Base-by-base conservation (phyloP, 2,329 filamentous ascomycete species). In the Trichophyton verrucosum region DNA sequence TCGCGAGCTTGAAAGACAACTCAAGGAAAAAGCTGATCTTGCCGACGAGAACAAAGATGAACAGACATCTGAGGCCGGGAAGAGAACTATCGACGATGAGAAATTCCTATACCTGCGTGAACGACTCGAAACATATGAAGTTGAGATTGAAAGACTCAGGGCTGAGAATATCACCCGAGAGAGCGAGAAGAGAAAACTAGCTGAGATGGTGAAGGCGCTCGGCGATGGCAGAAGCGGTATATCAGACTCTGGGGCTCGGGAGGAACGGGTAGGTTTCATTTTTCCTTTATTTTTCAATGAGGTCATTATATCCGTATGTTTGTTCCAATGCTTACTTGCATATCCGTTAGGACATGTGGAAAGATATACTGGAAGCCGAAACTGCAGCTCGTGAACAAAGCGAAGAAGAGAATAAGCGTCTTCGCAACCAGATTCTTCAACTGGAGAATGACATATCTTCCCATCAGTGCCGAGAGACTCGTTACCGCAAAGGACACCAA, bases 311-410 rank as follows among this genome's bases (percentile, higher is more conserved):
- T n/a, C 46, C 61, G 59, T 24, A 24, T 40, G 15, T 47, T 47
- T 17, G 44, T 47, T 47, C 9, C 22, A 20, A 51, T 33, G n/a
- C 59, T 27, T 15, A 49, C 59, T 20, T n/a, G 42, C 60, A n/a
- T 27, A 24, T 49, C 11, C 63, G 62, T 64, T 65, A 88, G 70
- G 90, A 95, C 64, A 92, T 96, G 73, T 96, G 90, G 87, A 96
- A 95, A 72, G 92, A 96, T 67, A 83, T 97, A 63, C 82, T 96
- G 27, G 90, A 96, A 70, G 89, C 94, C 65, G 94, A 99, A 73
- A 94, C 89, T 1, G 87, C 87, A 2, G 85, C 91, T 33, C 84
- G 92, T 61, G 92, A 96, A 73, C 89, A 96, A 73, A 85, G 88
- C 0, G 91, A 97, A 66, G 89, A 95, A 47, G 91, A 97, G 65